Conservation (phyloP, 305 asterid species). For the Rubia balearica region DNA sequence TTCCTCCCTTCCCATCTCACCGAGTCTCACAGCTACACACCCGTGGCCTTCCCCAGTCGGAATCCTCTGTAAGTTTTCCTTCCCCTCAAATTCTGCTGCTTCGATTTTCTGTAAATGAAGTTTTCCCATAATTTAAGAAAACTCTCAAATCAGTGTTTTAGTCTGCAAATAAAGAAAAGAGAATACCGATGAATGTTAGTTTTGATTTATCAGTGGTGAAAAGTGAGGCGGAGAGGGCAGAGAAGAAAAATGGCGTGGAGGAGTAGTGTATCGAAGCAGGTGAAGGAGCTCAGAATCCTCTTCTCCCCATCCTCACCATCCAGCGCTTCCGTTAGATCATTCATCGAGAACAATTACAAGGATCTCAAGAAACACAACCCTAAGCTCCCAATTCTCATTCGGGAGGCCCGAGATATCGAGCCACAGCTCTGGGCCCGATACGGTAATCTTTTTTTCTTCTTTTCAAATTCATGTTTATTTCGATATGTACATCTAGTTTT, state of each 20-base stretch:
- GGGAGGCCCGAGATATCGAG: slow-evolving; percentile 32
- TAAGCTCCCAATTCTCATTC: slow-evolving; percentile 38
- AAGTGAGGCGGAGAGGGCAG: not conserved
- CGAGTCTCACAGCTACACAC: too few species aligned
- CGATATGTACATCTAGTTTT: not conserved
- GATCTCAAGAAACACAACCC: slow-evolving; percentile 43
- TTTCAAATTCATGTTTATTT: not conserved
- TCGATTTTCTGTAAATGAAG: too few species aligned
- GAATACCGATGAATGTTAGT: too few species aligned
- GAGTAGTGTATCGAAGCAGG: slow-evolving; percentile 31
- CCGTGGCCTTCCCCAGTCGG: too few species aligned
- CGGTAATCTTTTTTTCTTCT: slow-evolving; percentile 21
- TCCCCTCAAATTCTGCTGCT: too few species aligned
- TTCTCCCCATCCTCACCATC: slow-evolving; percentile 32
- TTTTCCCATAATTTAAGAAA: not conserved
- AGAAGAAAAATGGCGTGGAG: slow-evolving; percentile 32
- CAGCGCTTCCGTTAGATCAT: slow-evolving; percentile 34
- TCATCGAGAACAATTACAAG: slow-evolving; percentile 40
- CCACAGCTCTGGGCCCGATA: slow-evolving; percentile 55
- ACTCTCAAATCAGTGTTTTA: too few species aligned
- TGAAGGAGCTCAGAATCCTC: slow-evolving; percentile 43
- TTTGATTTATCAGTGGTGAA: too few species aligned
- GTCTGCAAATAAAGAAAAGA: too few species aligned
- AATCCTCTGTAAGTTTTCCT: too few species aligned
- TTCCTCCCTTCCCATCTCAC: too few species aligned